phyloP scores from a whole-genome alignment of 306 rosid species.

The Trichosanthes truncata region DNA sequence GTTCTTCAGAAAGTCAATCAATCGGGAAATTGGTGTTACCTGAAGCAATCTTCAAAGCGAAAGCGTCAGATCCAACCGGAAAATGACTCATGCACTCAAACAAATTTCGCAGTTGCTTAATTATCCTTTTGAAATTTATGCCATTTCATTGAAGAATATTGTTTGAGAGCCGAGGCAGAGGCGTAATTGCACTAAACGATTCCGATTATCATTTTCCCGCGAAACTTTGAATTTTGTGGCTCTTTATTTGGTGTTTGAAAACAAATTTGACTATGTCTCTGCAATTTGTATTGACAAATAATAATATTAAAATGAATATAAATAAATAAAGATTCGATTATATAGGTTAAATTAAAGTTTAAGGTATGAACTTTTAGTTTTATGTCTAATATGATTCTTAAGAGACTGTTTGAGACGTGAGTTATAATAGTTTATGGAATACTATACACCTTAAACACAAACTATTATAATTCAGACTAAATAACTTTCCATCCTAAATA shows the following conservation, averaged over 20 bases:
- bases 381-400: too few relatives aligned
- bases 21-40: background rate
- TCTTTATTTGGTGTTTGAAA: background rate
- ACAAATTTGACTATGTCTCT: background rate
- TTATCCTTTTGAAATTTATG: background rate
- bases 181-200: background rate
- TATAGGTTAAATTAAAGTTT: too few relatives aligned
- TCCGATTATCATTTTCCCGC: background rate
- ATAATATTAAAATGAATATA: background rate
- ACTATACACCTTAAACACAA: too few relatives aligned
- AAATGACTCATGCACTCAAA: slow-evolving; percentile 1
- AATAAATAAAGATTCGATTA: too few relatives aligned
- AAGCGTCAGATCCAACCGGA: background rate
- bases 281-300: background rate
- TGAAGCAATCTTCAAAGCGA: background rate
- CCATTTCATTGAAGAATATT: background rate
- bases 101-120: background rate
- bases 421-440: too few relatives aligned
- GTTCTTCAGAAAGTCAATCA: background rate
- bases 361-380: too few relatives aligned
- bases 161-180: background rate
- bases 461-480: too few relatives aligned
- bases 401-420: too few relatives aligned
- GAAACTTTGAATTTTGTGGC: background rate
- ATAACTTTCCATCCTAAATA: too few relatives aligned